Percentiles rank a stretch among this genome's conserved stretches.
Conservation (phyloP, 352 stramenopile species). For the Pythium plurisporium region DNA sequence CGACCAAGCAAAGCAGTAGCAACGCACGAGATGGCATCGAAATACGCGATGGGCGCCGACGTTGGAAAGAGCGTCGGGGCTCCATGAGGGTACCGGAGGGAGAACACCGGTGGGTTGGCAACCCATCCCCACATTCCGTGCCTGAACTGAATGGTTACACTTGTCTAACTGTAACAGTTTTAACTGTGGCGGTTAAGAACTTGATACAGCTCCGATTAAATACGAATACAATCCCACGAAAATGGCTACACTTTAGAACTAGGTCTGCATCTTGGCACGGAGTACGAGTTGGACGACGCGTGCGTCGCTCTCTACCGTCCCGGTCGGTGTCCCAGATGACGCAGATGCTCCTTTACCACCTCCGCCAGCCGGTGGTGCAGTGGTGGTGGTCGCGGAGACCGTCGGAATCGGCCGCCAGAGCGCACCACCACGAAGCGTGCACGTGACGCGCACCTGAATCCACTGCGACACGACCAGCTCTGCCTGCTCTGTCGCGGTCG, state of each 20-base stretch:
- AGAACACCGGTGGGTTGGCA: no score
- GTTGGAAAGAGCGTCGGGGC: not conserved
- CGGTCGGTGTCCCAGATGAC: not conserved
- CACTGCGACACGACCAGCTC: conserved; percentile 25
- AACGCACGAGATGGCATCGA: not conserved
- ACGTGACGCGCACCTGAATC: conserved; percentile 28
- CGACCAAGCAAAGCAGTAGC: conserved; percentile 3
- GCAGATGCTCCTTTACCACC: conserved; percentile 1
- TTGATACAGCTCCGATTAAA: not conserved
- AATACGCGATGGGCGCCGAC: conserved; percentile 1
- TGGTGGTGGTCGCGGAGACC: not conserved
- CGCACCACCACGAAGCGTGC: conserved; percentile 20
- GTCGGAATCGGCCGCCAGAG: conserved; percentile 19
- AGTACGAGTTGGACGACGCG: conserved; percentile 22
- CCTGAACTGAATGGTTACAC: no score
- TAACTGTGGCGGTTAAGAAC: conserved; percentile 4
- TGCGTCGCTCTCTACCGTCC: conserved; percentile 9
- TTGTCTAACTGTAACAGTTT: no score
- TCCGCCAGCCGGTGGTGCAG: not conserved
- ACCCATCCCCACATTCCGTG: no score
- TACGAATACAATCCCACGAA: conserved; percentile 5
- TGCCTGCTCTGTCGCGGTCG: not conserved
- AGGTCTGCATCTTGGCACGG: conserved; percentile 23
- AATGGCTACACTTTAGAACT: conserved; percentile 12
- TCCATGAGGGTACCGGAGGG: no score